These are phyloP conservation scores for Brassica napus DNA, from an alignment of 345 rosid species.

Conservation along the genomic window DNA sequence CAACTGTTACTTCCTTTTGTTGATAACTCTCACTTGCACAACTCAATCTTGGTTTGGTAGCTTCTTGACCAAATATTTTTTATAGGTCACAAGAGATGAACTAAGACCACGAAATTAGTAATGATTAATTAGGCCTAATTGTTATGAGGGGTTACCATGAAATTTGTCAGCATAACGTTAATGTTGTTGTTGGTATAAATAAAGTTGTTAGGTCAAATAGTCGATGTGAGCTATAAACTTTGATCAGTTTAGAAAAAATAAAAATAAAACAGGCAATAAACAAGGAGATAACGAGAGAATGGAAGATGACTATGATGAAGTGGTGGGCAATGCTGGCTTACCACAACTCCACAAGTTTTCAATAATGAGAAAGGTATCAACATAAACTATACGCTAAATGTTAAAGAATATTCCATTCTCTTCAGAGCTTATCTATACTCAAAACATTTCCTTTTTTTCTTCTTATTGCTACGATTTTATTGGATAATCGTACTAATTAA, in stretches of 20 bases:
- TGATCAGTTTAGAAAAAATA: neutral
- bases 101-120: slow-evolving; percentile 9
- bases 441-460: neutral
- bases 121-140: neutral
- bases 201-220: slow-evolving; percentile 33
- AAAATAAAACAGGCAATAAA: slow-evolving; percentile 6
- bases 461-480: neutral
- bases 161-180: slow-evolving; percentile 6
- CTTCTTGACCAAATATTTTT: neutral
- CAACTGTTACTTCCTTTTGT: slow-evolving; percentile 28
- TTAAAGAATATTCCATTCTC: slow-evolving; percentile 26
- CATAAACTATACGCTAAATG: slow-evolving; percentile 26
- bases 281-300: neutral
- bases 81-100: slow-evolving; percentile 17
- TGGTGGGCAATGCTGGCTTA: slow-evolving; percentile 37
- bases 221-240: slow-evolving; percentile 28
- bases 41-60: slow-evolving; percentile 25
- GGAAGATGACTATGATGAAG: slow-evolving; percentile 40
- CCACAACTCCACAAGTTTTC: slow-evolving; percentile 37
- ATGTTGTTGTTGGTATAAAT: slow-evolving; percentile 15
- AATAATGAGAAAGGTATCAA: slow-evolving; percentile 15
- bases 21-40: slow-evolving; percentile 28
- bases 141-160: slow-evolving; percentile 16
- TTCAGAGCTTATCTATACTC: neutral
- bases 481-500: neutral